Percentiles rank a stretch among this genome's conserved stretches.
These are phyloP conservation scores for Starmerella scarabaei DNA, from an alignment of 805 yeast genomes.

Conservation along the genomic window DNA sequence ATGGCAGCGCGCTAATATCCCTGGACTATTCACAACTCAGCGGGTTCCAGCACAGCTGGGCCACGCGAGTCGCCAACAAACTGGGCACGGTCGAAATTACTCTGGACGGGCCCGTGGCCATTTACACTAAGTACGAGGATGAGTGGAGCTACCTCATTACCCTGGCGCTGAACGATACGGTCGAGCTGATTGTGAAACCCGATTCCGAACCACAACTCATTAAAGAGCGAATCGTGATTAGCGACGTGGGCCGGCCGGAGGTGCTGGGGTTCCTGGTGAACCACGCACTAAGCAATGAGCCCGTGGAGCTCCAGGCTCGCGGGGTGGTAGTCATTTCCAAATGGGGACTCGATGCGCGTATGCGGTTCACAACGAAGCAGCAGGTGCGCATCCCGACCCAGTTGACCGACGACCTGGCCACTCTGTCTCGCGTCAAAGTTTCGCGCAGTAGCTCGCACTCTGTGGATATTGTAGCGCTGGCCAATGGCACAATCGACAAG, in stretches of 20 bases:
- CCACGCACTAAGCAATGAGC: slow-evolving; percentile 3
- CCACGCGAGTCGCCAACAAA: not conserved
- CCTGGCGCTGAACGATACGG: not conserved
- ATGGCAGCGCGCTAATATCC: not conserved
- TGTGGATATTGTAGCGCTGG: slow-evolving; percentile 9
- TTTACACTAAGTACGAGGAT: not conserved
- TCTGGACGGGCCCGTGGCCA: slow-evolving; percentile 5
- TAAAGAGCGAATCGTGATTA: slow-evolving; percentile 1
- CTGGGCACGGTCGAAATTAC: slow-evolving; percentile 2
- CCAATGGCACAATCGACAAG: slow-evolving; percentile 6
- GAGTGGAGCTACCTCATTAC: slow-evolving; percentile 7
- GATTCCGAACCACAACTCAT: not conserved
- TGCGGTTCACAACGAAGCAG: slow-evolving; percentile 6
- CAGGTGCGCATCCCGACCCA: slow-evolving; percentile 7
- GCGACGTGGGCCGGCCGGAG: slow-evolving; percentile 17
- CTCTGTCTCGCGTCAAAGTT: slow-evolving; percentile 7
- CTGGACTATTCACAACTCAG: slow-evolving; percentile 10
- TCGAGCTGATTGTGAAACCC: not conserved
- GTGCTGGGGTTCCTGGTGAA: slow-evolving; percentile 9
- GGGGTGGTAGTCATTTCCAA: slow-evolving; percentile 9
- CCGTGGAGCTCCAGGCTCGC: slow-evolving; percentile 6
- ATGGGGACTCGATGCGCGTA: slow-evolving; percentile 14
- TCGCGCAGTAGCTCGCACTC: not conserved
- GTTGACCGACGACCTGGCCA: slow-evolving; percentile 12
- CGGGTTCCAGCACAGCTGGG: not conserved